phyloP scores from a whole-genome alignment of 495 filamentous ascomycete species.

The Cercophora sp. region DNA sequence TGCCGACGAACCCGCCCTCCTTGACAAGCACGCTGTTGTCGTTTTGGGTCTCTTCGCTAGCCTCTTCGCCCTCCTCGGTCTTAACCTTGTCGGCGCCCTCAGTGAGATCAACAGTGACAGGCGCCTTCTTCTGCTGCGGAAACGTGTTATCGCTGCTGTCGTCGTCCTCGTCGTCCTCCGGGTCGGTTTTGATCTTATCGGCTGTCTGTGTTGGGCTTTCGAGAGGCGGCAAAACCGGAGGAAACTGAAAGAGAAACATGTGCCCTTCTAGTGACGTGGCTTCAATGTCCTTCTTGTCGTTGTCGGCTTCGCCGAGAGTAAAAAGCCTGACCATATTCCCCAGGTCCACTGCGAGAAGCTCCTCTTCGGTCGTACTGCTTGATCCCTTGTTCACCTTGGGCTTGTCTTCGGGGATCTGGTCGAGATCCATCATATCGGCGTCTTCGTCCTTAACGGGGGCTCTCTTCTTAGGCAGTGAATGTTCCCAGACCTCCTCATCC shows the following conservation, averaged over 20 bases:
- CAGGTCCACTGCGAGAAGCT: slow-evolving; percentile 27
- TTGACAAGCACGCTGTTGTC: slow-evolving; percentile 9
- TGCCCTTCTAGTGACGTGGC: slow-evolving; percentile 38
- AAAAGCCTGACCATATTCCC: slow-evolving; percentile 31
- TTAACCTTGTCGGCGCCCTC: slow-evolving; percentile 23
- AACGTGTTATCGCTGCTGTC: slow-evolving; percentile 17
- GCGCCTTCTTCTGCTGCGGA: slow-evolving; percentile 14
- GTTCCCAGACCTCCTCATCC: slow-evolving; percentile 23
- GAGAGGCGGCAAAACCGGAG: slow-evolving; percentile 55
- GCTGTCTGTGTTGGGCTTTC: slow-evolving; percentile 9
- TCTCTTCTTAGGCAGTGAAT: neutral
- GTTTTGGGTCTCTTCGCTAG: neutral
- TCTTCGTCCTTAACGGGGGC: slow-evolving; percentile 30
- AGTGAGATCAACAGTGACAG: slow-evolving; percentile 34
- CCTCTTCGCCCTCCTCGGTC: slow-evolving; percentile 22
- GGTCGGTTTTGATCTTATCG: slow-evolving; percentile 28
- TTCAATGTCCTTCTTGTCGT: slow-evolving; percentile 19
- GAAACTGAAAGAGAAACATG: slow-evolving; percentile 64
- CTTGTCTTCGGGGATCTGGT: slow-evolving; percentile 31
- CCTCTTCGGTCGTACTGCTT: slow-evolving; percentile 36
- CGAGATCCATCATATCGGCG: slow-evolving; percentile 31
- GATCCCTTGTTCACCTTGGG: slow-evolving; percentile 30
- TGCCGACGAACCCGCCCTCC: slow-evolving; percentile 52
- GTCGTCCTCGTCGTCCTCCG: slow-evolving; percentile 19
- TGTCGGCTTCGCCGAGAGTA: slow-evolving; percentile 25